phyloP scores from a whole-genome alignment of 208 protist species.

The Naegleria gruberi region DNA sequence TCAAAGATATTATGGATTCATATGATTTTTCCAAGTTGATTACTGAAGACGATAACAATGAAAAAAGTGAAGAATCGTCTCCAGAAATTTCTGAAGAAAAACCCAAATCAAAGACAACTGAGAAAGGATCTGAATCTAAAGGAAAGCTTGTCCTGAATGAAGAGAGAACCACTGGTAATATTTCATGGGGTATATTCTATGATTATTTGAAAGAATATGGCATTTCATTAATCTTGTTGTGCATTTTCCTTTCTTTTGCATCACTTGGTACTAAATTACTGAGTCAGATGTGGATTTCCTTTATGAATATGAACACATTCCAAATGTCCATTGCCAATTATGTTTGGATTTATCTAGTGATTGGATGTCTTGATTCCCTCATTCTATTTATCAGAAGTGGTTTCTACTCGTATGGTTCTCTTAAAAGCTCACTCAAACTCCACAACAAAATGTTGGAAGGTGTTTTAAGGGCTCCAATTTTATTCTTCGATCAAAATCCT shows the following conservation, averaged over 20 bases:
- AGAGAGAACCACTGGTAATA: not conserved
- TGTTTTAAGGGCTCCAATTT: conserved; percentile 49
- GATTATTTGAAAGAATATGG: not conserved
- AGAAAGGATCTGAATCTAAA: not conserved
- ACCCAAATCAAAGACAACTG: not conserved
- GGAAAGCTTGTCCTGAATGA: not conserved
- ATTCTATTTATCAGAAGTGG: not conserved
- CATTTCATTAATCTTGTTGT: not conserved
- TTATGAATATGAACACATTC: not conserved
- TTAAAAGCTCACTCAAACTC: conserved; percentile 30
- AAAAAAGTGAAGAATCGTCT: not conserved
- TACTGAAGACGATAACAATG: not conserved
- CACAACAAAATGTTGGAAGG: conserved; percentile 51
- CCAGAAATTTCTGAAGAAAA: not conserved
- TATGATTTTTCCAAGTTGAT: not conserved
- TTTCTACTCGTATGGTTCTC: not conserved
- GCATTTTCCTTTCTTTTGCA: too few relatives aligned
- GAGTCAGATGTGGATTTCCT: not conserved
- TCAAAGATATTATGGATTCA: not conserved
- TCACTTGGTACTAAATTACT: not conserved
- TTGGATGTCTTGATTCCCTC: not conserved
- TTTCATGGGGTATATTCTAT: not conserved
- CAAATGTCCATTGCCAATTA: not conserved
- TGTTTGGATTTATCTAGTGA: not conserved
- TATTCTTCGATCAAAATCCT: conserved; percentile 89